These are phyloP conservation scores for Euphorbia peplus DNA, from an alignment of 345 rosid species.

Conservation along the genomic window DNA sequence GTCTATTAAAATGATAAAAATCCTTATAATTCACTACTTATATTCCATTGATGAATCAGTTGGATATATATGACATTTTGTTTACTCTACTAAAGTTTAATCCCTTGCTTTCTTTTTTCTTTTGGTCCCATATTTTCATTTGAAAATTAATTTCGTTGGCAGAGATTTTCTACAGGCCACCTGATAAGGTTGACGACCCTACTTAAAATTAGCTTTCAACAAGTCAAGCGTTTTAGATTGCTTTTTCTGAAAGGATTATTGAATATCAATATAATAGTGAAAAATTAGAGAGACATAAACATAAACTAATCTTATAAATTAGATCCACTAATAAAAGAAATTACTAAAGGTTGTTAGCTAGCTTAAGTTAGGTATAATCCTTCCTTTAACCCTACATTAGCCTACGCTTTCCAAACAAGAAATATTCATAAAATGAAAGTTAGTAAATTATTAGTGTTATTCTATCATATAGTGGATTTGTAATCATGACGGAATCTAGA, in stretches of 20 bases:
- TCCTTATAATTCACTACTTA: too few species aligned
- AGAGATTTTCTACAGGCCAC: neutral
- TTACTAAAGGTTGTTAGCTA: neutral
- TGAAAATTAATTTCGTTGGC: neutral
- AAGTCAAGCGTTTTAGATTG: neutral
- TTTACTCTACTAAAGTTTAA: too few species aligned
- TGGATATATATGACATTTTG: too few species aligned
- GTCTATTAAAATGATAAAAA: too few species aligned
- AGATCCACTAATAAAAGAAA: constrained; percentile 1
- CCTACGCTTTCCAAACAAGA: constrained; percentile 1
- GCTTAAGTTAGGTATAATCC: constrained; percentile 15
- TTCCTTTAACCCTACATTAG: constrained; percentile 16
- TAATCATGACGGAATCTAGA: constrained; percentile 4
- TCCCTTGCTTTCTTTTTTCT: neutral
- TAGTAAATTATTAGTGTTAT: neutral
- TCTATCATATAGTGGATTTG: constrained; percentile 4
- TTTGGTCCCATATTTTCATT: neutral
- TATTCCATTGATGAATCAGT: too few species aligned
- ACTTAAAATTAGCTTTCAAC: constrained; percentile 7
- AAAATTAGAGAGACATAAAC: neutral
- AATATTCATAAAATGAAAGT: neutral
- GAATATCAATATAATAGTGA: neutral
- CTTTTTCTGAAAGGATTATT: constrained; percentile 1
- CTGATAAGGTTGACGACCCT: constrained; percentile 10
- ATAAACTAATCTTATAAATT: neutral